phyloP scores from a whole-genome alignment of 2,329 filamentous ascomycete genomes.

The Ascochyta pisi region DNA sequence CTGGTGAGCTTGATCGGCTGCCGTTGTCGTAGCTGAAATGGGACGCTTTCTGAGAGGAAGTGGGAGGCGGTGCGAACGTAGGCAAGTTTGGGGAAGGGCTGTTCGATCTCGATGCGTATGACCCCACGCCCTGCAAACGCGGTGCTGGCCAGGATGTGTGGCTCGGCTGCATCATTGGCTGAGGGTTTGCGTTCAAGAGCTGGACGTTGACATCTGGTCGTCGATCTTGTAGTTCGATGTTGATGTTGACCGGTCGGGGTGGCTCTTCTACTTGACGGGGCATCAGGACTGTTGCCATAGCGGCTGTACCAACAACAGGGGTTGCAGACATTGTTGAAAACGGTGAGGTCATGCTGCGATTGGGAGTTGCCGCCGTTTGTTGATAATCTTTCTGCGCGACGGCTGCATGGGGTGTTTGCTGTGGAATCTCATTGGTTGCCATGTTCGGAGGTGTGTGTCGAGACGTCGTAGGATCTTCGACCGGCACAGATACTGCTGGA shows the following conservation, averaged over 20 bases:
- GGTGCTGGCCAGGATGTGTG: slow-evolving; percentile 29
- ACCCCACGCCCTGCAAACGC: slow-evolving; percentile 16
- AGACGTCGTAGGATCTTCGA: neutral
- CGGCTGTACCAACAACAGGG: slow-evolving; percentile 41
- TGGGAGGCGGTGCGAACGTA: slow-evolving; percentile 44
- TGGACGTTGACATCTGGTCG: slow-evolving; percentile 26
- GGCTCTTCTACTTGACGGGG: slow-evolving; percentile 39
- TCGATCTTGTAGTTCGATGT: slow-evolving; percentile 42
- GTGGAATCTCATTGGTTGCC: slow-evolving; percentile 2
- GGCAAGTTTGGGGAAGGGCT: slow-evolving; percentile 28
- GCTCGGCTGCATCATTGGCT: slow-evolving; percentile 22
- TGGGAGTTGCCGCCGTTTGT: slow-evolving; percentile 19
- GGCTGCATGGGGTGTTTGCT: slow-evolving; percentile 3
- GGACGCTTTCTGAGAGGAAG: slow-evolving; percentile 30
- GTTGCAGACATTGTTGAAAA: slow-evolving; percentile 40
- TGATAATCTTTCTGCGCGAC: slow-evolving; percentile 9
- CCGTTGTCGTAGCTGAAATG: slow-evolving; percentile 36
- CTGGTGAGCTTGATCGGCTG: slow-evolving; percentile 35
- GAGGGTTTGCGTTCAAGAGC: slow-evolving; percentile 22
- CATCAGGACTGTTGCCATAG: slow-evolving; percentile 43
- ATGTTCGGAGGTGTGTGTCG: slow-evolving; percentile 5
- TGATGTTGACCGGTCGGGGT: slow-evolving; percentile 37
- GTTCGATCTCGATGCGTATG: slow-evolving; percentile 21
- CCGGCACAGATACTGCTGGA: slow-evolving; percentile 2
- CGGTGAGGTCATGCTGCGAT: slow-evolving; percentile 32